Evolutionary conservation across 805 yeast species (phyloP), one percentile per base, ranked within the genome.

Genomic region (Torulaspora microellipsoides): DNA sequence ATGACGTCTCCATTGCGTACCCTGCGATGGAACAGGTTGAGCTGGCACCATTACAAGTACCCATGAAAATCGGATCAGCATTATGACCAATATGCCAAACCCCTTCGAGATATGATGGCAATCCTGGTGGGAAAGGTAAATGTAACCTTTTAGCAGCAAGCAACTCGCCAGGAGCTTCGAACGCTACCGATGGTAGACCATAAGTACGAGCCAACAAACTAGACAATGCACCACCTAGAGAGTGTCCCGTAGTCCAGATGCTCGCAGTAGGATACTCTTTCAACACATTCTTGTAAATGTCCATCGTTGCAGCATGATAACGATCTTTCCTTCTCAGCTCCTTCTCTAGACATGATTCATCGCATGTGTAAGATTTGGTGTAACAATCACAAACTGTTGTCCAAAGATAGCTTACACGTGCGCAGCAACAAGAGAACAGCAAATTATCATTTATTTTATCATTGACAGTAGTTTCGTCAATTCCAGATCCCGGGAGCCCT

Each of bases 31-130:
- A 81, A 64, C 99, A 93, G 1, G 90, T 66, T 0, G 95, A 83
- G 3, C 91, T 80, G 0, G 93, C 95, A 8, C 99, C 99, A 58
- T 85, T 89, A 62, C 99, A 93, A 8, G 88, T 90, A 0, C 99
- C 99, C 91, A 90, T 84, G 58, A 74, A 93, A 1, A 93, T 86
- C 1, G 99, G 99, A 62, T 93, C 99, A 0, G 96, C 98, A 1
- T 93, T 93, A 62, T 93, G 91, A 2, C 99, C 99, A 59, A 93
- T 69, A 61, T 93, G 97, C 95, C 95, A 93, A 8, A 93, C 77
- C 51, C 86, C 83, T 56, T 90, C 97, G 66, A 78, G 68, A 55
- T 81, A 77, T 7, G 70, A 66, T 0, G 96, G 90, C 11, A 86
- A 61, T 1, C 96, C 96, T 0, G 99, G 99, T 1, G 98, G 95